Conservation (phyloP, 805 yeast genomes). For the Saccharomycopsis guyanensis region DNA sequence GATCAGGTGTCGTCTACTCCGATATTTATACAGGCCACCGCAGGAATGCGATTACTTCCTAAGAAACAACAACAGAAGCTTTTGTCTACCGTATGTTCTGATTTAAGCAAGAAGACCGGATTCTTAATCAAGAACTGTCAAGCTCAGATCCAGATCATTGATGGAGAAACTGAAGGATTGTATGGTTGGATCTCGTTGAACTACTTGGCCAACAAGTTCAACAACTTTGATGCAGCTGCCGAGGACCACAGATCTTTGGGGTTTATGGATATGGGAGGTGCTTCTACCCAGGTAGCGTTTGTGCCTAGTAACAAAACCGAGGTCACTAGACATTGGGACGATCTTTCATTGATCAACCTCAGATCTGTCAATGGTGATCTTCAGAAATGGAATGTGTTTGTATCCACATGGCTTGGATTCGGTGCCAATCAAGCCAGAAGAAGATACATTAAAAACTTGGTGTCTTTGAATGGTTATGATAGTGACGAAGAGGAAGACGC, state of each 20-base stretch:
- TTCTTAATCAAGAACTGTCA: constrained; percentile 53
- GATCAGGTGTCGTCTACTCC: constrained; percentile 64
- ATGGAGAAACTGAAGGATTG: constrained; percentile 90
- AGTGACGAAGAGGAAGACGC: constrained; percentile 42
- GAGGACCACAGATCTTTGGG: constrained; percentile 60
- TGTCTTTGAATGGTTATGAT: constrained; percentile 42
- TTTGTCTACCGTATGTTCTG: constrained; percentile 51
- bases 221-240: constrained; percentile 34
- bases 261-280: constrained; percentile 99
- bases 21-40: constrained; percentile 86
- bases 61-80: constrained; percentile 44
- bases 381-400: constrained; percentile 81
- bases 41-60: constrained; percentile 85
- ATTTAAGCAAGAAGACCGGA: constrained; percentile 43
- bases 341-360: constrained; percentile 57
- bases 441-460: constrained; percentile 55
- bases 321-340: constrained; percentile 58
- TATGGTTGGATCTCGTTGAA: constrained; percentile 95
- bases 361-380: constrained; percentile 62
- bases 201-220: constrained; percentile 64
- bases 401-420: constrained; percentile 94
- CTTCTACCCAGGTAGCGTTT: constrained; percentile 93
- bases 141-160: constrained; percentile 75
- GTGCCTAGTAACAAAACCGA: constrained; percentile 66
- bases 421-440: constrained; percentile 93